phyloP scores from a whole-genome alignment of 345 rosid genomes.

The Kernera saxatilis region DNA sequence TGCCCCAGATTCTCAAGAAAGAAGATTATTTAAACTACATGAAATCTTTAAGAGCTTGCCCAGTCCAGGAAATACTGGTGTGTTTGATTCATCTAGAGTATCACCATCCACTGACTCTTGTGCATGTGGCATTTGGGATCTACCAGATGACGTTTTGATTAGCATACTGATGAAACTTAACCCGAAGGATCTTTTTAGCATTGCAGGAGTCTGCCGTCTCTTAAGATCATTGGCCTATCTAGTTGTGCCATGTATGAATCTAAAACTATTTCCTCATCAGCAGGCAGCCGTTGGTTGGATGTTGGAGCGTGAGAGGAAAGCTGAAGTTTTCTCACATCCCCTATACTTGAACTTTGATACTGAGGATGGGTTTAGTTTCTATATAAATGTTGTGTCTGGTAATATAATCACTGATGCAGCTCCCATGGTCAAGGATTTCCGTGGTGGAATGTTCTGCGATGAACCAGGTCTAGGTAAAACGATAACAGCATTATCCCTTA shows the following conservation, averaged over 20 bases:
- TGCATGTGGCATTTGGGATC: constrained; percentile 64
- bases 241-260: constrained; percentile 84
- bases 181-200: constrained; percentile 60
- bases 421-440: constrained; percentile 75
- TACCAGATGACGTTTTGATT: constrained; percentile 63
- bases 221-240: constrained; percentile 59
- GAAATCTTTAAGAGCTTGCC: constrained; percentile 79
- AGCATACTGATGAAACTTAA: constrained; percentile 47
- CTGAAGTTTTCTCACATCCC: constrained; percentile 62
- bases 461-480: constrained; percentile 99
- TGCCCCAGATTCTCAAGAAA: constrained; percentile 44
- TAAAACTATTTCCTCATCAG: constrained; percentile 91
- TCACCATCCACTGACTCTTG: constrained; percentile 32
- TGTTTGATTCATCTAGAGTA: constrained; percentile 41
- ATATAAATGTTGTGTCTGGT: constrained; percentile 65
- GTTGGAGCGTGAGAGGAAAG: constrained; percentile 75
- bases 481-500: constrained; percentile 80
- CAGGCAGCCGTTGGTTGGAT: constrained; percentile 92
- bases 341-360: constrained; percentile 51
- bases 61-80: constrained; percentile 37
- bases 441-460: constrained; percentile 97
- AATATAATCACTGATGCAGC: constrained; percentile 51
- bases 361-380: constrained; percentile 69
- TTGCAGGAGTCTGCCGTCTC: constrained; percentile 69
- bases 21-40: constrained; percentile 65